Evolutionary conservation across 352 stramenopile species (phyloP).

Genomic region (Phytopythium ostracodes): DNA sequence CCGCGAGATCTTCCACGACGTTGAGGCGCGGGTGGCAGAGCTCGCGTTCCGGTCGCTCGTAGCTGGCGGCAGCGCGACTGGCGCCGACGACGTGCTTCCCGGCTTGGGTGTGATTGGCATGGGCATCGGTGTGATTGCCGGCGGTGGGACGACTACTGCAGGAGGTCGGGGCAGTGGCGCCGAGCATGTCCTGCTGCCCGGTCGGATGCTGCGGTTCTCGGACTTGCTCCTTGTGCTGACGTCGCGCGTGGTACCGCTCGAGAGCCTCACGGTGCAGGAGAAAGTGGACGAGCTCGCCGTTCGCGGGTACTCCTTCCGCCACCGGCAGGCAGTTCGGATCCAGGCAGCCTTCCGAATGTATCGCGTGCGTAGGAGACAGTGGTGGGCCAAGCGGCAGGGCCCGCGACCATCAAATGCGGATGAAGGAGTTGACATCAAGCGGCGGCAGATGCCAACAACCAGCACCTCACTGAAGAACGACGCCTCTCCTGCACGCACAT

Average conservation of each 20-base stretch:
- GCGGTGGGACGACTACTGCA: neutral
- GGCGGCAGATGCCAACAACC: neutral
- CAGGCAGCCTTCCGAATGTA: slow-evolving; percentile 67
- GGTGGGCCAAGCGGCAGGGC: neutral
- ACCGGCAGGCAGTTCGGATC: slow-evolving; percentile 55
- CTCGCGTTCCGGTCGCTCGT: slow-evolving; percentile 59
- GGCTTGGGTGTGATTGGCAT: slow-evolving; percentile 10
- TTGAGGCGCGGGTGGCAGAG: slow-evolving; percentile 64
- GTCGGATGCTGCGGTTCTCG: slow-evolving; percentile 71
- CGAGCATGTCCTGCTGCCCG: slow-evolving; percentile 23
- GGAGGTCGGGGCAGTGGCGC: neutral
- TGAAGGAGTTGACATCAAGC: neutral
- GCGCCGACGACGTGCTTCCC: slow-evolving; percentile 18
- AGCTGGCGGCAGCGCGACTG: slow-evolving; percentile 51
- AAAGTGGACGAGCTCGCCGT: slow-evolving; percentile 82
- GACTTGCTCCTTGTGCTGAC: slow-evolving; percentile 72
- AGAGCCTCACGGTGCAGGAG: slow-evolving; percentile 72
- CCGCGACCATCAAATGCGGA: neutral
- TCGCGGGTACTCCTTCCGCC: slow-evolving; percentile 59
- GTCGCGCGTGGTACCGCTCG: slow-evolving; percentile 56
- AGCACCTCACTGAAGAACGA: neutral
- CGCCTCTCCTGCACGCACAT: neutral
- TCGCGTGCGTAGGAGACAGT: slow-evolving; percentile 26
- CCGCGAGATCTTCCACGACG: slow-evolving; percentile 59
- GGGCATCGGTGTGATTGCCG: slow-evolving; percentile 10